Evolutionary conservation across 2,329 filamentous ascomycete species (phyloP).

Genomic region (Clonostachys byssicola): DNA sequence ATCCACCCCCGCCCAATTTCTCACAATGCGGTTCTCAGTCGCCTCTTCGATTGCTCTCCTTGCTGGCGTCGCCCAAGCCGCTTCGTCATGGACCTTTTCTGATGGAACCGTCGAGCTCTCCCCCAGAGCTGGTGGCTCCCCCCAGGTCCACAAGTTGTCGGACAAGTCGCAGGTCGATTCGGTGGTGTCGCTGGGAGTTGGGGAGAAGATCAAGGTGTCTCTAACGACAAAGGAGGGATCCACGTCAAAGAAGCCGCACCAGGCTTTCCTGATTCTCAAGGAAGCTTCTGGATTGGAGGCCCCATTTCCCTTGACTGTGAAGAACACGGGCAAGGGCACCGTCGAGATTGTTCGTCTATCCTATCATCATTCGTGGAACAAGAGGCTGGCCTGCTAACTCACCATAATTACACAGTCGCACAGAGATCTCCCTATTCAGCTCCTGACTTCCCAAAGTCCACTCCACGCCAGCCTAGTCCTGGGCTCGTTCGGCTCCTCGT

Average conservation of each 20-base stretch:
- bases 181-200: slow-evolving; percentile 58
- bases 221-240: slow-evolving; percentile 78
- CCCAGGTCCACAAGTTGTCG: slow-evolving; percentile 61
- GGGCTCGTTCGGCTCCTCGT: slow-evolving; percentile 76
- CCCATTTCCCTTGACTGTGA: slow-evolving; percentile 78
- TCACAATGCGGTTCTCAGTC: slow-evolving; percentile 30
- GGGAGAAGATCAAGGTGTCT: slow-evolving; percentile 76
- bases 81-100: slow-evolving; percentile 67
- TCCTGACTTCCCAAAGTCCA: slow-evolving; percentile 63
- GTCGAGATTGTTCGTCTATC: slow-evolving; percentile 70
- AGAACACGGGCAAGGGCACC: slow-evolving; percentile 82
- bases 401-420: slow-evolving; percentile 55
- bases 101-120: slow-evolving; percentile 65
- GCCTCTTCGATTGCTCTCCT: slow-evolving; percentile 34
- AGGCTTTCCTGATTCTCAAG: slow-evolving; percentile 83
- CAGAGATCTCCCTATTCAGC: slow-evolving; percentile 82
- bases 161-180: slow-evolving; percentile 56
- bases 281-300: slow-evolving; percentile 80
- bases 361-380: too few relatives aligned
- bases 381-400: slow-evolving; percentile 14
- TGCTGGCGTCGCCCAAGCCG: slow-evolving; percentile 44
- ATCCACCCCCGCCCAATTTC: slow-evolving; percentile 9
- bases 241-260: slow-evolving; percentile 81
- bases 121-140: slow-evolving; percentile 49
- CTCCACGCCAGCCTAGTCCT: slow-evolving; percentile 80